A percentile compares a stretch with the other conserved stretches of the same genome.
Evolutionary conservation across 306 rosid genomes (phyloP).

Genomic region (Vicia faba): DNA sequence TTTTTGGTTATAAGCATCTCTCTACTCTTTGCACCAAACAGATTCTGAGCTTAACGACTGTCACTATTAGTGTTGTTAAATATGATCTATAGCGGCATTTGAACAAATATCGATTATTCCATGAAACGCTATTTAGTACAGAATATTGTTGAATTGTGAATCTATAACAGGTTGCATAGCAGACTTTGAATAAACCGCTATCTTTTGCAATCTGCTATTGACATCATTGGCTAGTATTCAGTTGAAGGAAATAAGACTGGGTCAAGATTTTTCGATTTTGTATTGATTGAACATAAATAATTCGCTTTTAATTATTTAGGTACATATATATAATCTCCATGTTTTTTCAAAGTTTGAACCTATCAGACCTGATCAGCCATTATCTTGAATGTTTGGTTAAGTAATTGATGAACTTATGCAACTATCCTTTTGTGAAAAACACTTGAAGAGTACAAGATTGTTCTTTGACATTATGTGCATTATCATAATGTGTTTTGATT

Average conservation of each 20-base stretch:
- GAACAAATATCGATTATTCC: background rate
- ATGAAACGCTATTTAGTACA: background rate
- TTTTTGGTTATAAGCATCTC: too few relatives aligned
- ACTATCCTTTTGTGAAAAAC: background rate
- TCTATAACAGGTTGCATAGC: background rate
- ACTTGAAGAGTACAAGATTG: background rate
- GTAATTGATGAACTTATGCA: constrained; percentile 26
- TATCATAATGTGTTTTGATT: constrained; percentile 27
- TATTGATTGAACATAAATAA: constrained; percentile 4
- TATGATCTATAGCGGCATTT: background rate
- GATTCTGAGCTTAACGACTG: background rate
- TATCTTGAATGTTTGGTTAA: constrained; percentile 7
- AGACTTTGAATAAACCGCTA: background rate
- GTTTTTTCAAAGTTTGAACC: constrained; percentile 20
- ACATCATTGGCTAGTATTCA: background rate
- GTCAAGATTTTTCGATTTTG: background rate
- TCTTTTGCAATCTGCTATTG: background rate
- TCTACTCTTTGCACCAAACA: background rate
- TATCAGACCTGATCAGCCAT: constrained; percentile 8
- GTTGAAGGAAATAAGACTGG: background rate
- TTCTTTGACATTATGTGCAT: constrained; percentile 8
- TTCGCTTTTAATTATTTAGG: background rate
- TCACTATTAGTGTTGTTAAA: background rate
- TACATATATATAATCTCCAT: constrained; percentile 12
- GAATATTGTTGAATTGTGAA: background rate